A percentile compares a stretch with the other conserved stretches of the same genome.
phyloP scores from a whole-genome alignment of 495 filamentous ascomycete genomes.

The Xylaria grammica region DNA sequence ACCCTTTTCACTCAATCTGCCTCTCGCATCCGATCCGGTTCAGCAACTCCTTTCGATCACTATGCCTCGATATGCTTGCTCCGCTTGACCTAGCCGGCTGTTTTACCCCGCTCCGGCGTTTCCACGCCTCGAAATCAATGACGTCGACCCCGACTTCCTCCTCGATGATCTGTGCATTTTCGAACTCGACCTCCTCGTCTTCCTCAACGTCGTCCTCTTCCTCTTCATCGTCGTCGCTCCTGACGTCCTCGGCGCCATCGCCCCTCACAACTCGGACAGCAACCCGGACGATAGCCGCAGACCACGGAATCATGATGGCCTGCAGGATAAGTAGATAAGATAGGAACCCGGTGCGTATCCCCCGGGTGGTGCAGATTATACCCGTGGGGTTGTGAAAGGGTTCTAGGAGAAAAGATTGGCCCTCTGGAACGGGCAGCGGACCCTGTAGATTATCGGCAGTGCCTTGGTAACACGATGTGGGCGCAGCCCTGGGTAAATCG shows the following conservation, averaged over 20 bases:
- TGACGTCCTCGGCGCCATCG: conserved; percentile 67
- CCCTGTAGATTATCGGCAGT: conserved; percentile 47
- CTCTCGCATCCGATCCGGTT: conserved; percentile 62
- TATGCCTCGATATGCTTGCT: conserved; percentile 53
- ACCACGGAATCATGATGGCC: conserved; percentile 74
- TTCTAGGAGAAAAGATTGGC: conserved; percentile 57
- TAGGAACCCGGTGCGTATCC: conserved; percentile 67
- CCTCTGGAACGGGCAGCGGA: conserved; percentile 60
- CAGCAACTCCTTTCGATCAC: conserved; percentile 58
- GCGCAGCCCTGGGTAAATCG: conserved; percentile 59
- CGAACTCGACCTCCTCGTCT: conserved; percentile 37
- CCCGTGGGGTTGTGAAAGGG: conserved; percentile 62
- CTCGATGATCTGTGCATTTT: conserved; percentile 16
- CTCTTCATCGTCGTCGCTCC: conserved; percentile 72
- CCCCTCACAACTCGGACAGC: conserved; percentile 67
- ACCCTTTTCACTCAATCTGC: conserved; percentile 20
- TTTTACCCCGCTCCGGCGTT: conserved; percentile 16
- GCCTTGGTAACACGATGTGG: conserved; percentile 65
- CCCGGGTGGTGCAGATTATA: conserved; percentile 66
- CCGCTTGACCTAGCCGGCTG: conserved; percentile 15
- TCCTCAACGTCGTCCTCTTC: conserved; percentile 48
- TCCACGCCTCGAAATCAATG: conserved; percentile 24
- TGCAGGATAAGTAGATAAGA: conserved; percentile 66
- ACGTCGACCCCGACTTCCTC: conserved; percentile 16
- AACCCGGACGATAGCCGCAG: conserved; percentile 68